phyloP scores from a whole-genome alignment of 768 basidiomycete genomes.

The Termitomyces sp. region DNA sequence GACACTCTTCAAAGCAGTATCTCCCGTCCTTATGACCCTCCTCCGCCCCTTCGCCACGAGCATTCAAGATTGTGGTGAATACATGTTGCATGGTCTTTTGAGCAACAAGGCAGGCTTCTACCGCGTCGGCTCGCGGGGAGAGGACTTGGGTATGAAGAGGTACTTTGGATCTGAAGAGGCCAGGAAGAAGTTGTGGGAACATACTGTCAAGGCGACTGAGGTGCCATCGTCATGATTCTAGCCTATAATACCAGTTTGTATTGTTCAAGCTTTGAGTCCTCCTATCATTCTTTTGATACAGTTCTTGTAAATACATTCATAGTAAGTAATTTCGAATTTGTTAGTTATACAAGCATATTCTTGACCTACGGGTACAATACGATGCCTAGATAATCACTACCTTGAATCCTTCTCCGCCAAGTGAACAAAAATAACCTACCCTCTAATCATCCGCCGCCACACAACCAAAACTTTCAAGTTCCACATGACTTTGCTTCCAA shows the following conservation, averaged over 20 bases:
- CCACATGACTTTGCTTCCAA: too few species aligned
- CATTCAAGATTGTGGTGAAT: slow-evolving; percentile 22
- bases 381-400: too few species aligned
- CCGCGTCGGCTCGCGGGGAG: slow-evolving; percentile 31
- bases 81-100: slow-evolving; percentile 34
- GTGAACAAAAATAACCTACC: too few species aligned
- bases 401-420: background rate
- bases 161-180: slow-evolving; percentile 38
- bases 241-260: background rate
- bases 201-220: slow-evolving; percentile 23
- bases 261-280: background rate
- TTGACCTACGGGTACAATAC: too few species aligned
- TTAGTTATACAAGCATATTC: background rate
- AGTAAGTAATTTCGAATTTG: background rate
- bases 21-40: slow-evolving; percentile 20
- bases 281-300: background rate
- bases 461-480: too few species aligned
- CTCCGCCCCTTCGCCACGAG: slow-evolving; percentile 14
- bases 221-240: slow-evolving; percentile 3
- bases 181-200: slow-evolving; percentile 37
- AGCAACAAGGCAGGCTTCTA: slow-evolving; percentile 26
- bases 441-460: too few species aligned
- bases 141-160: slow-evolving; percentile 30
- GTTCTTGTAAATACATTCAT: background rate
- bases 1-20: slow-evolving; percentile 19